Evolutionary conservation across 352 stramenopile genomes (phyloP).

Genomic region (Pythium periplocum): DNA sequence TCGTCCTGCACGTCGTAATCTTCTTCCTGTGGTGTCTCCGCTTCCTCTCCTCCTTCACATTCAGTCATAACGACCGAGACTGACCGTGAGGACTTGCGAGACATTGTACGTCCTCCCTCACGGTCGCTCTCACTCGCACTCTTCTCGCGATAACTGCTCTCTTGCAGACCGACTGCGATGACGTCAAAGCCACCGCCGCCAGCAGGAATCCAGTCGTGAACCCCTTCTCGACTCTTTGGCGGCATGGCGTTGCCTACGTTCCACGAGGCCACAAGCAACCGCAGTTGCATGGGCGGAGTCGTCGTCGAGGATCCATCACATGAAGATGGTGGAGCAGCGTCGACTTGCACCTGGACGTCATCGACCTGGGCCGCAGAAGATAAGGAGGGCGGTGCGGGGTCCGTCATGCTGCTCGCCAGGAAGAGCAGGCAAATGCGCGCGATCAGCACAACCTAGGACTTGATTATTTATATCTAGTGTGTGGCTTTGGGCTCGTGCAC

Average conservation of each 20-base stretch:
- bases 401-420: too few relatives aligned
- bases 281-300: conserved; percentile 21
- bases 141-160: conserved; percentile 74
- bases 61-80: neutral
- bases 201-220: conserved; percentile 71
- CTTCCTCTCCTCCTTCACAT: conserved; percentile 10
- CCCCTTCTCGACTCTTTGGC: conserved; percentile 37
- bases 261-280: conserved; percentile 71
- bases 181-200: conserved; percentile 80
- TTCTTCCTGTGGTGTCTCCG: conserved; percentile 1
- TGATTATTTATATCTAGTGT: too few relatives aligned
- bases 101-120: neutral
- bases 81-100: neutral
- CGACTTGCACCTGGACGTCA: neutral
- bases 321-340: conserved; percentile 1
- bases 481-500: too few relatives aligned
- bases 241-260: conserved; percentile 86
- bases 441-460: too few relatives aligned
- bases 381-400: too few relatives aligned
- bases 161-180: conserved; percentile 75
- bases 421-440: too few relatives aligned
- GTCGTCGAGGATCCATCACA: conserved; percentile 3
- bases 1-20: conserved; percentile 13
- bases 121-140: conserved; percentile 1
- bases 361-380: too few relatives aligned